Evolutionary conservation across 306 rosid genomes (phyloP).

Genomic region (Arachis stenosperma): DNA sequence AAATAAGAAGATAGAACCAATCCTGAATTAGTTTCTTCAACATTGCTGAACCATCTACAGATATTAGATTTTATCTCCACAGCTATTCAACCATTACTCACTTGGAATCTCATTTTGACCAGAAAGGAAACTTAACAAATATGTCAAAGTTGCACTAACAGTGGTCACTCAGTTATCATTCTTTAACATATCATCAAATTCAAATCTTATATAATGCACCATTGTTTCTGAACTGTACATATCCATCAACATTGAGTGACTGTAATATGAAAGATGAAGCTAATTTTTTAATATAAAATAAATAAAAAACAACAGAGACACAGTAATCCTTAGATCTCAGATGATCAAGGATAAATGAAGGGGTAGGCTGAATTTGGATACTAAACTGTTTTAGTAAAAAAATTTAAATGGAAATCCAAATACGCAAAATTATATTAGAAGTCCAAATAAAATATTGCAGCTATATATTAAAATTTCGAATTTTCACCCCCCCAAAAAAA

Average conservation of each 20-base stretch:
- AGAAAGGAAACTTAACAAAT: neutral
- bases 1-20: neutral
- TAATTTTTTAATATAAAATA: neutral
- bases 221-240: neutral
- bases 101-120: neutral
- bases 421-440: slow-evolving; percentile 4
- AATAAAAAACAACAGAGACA: neutral
- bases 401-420: too few species aligned
- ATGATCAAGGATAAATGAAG: slow-evolving; percentile 1
- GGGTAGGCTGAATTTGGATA: neutral
- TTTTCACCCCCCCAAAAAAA: too few species aligned
- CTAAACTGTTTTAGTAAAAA: neutral
- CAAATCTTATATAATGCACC: slow-evolving; percentile 8
- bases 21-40: neutral
- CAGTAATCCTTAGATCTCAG: neutral
- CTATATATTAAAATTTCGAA: slow-evolving; percentile 8
- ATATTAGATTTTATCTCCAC: neutral
- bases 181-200: neutral
- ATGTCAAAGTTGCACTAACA: neutral
- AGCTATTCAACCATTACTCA: slow-evolving; percentile 7
- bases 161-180: neutral
- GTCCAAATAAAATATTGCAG: slow-evolving; percentile 8
- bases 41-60: neutral
- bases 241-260: neutral
- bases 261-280: neutral